Conservation (phyloP, 225 moss, liverwort and hornwort species). For the Bryum argenteum region DNA sequence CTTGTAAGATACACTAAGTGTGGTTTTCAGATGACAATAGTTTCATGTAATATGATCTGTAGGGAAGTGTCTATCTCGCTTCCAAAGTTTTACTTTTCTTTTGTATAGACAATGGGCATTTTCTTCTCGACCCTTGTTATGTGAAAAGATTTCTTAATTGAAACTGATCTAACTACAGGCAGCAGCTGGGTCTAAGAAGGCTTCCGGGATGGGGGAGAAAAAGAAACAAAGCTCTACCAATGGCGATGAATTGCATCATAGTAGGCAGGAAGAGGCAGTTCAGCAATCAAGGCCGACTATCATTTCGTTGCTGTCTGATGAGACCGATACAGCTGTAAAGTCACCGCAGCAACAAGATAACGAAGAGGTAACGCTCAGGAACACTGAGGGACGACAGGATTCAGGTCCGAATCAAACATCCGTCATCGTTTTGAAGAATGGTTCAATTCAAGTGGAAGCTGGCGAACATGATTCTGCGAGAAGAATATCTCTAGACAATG, state of each 20-base stretch:
- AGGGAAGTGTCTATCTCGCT: no score
- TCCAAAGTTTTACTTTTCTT: no score
- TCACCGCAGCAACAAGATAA: conserved; percentile 21
- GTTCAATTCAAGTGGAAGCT: not conserved
- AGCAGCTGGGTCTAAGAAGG: conserved; percentile 41
- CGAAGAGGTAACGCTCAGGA: conserved; percentile 21
- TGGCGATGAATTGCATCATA: conserved; percentile 5
- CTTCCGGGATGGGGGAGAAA: conserved; percentile 38
- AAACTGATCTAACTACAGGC: conserved; percentile 27
- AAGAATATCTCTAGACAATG: conserved; percentile 25
- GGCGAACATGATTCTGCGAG: conserved; percentile 28
- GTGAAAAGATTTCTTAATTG: no score
- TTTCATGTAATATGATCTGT: not conserved
- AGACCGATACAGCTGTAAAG: conserved; percentile 23
- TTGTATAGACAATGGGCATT: no score
- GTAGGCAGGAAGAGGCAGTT: conserved; percentile 6
- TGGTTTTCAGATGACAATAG: not conserved
- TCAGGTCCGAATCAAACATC: conserved; percentile 17
- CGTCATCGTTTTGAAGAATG: conserved; percentile 13
- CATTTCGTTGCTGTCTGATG: conserved; percentile 19
- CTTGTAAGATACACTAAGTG: not conserved
- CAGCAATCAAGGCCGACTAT: conserved; percentile 20
- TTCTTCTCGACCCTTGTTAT: no score
- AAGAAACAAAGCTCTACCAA: conserved; percentile 24
- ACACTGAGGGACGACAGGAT: conserved; percentile 16